Evolutionary conservation across 2,329 filamentous ascomycete genomes (phyloP), one percentile per base, ranked within the genome.

Genomic region (Alternaria solani): DNA sequence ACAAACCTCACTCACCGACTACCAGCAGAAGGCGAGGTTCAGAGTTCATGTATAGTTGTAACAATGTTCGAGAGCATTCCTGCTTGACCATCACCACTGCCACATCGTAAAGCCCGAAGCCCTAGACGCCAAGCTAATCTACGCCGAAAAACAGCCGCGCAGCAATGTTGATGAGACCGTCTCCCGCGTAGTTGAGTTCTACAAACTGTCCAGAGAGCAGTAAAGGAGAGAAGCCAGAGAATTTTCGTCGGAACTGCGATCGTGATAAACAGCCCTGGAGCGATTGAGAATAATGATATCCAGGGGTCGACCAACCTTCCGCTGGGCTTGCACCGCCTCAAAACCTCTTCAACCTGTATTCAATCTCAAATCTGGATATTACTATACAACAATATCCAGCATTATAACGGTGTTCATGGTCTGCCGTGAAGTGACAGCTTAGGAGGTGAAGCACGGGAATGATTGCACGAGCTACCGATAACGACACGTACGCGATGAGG

Each of bases 341-440:
- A 12, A 0, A n/a, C 32, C 32, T 16, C 32, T 34, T 34, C 0
- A 16, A 14, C 32, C 14, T 34, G 11, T 7, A 12, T 0, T n/a
- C 32, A 2, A 16, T 6, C 7, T 36, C 32, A 36, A 36, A 12
- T 16, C 32, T 16, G 32, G 32, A 36, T 36, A 36, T 12, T 3
- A 7, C 12, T 12, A 7, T 30, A 0, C 9, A 30, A 30, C 0
- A 0, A 30, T 0, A 30, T 30, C 0, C 9, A 30, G 11, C 0
- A 0, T 12, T 11, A 11, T 30, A 11, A 4, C 28, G 8, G 28
- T 30, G 28, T 30, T 30, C 28, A 9, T 30, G 28, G 0, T 30
- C 9, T 30, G 28, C 11, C 11, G 28, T 11, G 28, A 30, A 30
- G 11, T 30, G 28, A 30, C 1, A 30, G 11, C 9, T 30, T 4